Evolutionary conservation across 106 monocot genomes (phyloP).

Genomic region (Vanilla planifolia): DNA sequence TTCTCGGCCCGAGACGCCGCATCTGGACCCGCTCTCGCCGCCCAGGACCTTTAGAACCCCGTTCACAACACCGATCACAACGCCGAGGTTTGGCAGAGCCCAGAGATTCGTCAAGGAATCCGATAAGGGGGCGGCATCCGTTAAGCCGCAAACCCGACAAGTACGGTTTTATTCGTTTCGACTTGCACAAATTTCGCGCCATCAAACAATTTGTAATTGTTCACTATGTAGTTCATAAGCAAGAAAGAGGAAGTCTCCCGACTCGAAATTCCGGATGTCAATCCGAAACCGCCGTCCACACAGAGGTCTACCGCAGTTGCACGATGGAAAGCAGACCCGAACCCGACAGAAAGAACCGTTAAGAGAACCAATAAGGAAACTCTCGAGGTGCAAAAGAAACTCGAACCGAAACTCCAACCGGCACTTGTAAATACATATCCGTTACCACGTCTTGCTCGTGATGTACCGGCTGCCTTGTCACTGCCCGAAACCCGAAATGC

Average conservation of each 20-base stretch:
- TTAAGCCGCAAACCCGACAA: not conserved
- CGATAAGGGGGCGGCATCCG: not conserved
- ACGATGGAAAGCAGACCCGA: not conserved
- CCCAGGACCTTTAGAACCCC: no score
- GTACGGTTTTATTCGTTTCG: not conserved
- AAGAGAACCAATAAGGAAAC: conserved; percentile 1
- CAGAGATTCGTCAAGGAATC: not conserved
- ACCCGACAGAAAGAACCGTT: not conserved
- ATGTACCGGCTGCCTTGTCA: conserved; percentile 14
- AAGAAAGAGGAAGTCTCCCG: conserved; percentile 2
- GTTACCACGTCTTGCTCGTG: no score
- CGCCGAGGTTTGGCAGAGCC: not conserved
- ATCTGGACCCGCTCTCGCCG: no score
- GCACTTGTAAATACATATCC: no score
- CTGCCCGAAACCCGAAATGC: conserved; percentile 12
- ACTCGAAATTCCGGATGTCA: not conserved
- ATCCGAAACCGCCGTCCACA: not conserved
- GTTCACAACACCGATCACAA: not conserved
- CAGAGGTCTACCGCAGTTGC: not conserved
- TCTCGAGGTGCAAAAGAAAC: not conserved
- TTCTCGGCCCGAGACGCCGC: not conserved
- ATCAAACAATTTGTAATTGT: not conserved
- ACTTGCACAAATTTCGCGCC: not conserved
- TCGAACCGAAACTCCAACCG: not conserved
- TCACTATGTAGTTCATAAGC: conserved; percentile 4